These are phyloP conservation scores for Tilletia caries DNA, from an alignment of 1,284 basidiomycete species.

Conservation along the genomic window DNA sequence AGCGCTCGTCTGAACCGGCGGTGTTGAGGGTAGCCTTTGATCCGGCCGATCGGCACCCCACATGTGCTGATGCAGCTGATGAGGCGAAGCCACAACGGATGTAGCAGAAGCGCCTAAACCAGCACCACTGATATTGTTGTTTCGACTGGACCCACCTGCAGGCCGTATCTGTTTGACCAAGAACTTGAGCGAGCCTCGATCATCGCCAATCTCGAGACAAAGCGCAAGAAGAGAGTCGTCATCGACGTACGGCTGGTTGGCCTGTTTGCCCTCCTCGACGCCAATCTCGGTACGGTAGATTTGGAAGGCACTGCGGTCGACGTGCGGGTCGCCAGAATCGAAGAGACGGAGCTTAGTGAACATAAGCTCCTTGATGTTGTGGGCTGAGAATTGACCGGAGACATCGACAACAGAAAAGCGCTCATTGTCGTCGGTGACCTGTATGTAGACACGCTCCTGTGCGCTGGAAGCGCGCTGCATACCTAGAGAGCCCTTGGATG, in stretches of 20 bases:
- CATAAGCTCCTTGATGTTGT: constrained; percentile 50
- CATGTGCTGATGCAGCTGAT: constrained; percentile 1
- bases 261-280: constrained; percentile 25
- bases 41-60: neutral
- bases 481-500: neutral
- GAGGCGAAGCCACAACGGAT: neutral
- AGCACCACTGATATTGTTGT: neutral
- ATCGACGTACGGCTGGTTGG: constrained; percentile 38
- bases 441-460: constrained; percentile 41
- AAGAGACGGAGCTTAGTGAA: constrained; percentile 40
- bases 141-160: neutral
- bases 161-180: constrained; percentile 26
- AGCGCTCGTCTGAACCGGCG: neutral
- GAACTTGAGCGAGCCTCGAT: constrained; percentile 51
- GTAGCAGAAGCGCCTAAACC: neutral
- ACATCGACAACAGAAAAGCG: constrained; percentile 52
- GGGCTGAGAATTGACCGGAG: constrained; percentile 42
- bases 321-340: constrained; percentile 8
- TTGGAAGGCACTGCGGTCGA: constrained; percentile 12
- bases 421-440: constrained; percentile 53
- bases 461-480: neutral
- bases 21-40: too few relatives aligned
- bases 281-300: constrained; percentile 52
- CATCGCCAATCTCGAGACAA: constrained; percentile 50
- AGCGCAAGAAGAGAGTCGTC: constrained; percentile 49